A percentile compares a stretch with the other conserved stretches of the same genome.
These are phyloP conservation scores for Neofusicoccum cordaticola DNA, from an alignment of 2,329 filamentous ascomycete species.

Conservation along the genomic window DNA sequence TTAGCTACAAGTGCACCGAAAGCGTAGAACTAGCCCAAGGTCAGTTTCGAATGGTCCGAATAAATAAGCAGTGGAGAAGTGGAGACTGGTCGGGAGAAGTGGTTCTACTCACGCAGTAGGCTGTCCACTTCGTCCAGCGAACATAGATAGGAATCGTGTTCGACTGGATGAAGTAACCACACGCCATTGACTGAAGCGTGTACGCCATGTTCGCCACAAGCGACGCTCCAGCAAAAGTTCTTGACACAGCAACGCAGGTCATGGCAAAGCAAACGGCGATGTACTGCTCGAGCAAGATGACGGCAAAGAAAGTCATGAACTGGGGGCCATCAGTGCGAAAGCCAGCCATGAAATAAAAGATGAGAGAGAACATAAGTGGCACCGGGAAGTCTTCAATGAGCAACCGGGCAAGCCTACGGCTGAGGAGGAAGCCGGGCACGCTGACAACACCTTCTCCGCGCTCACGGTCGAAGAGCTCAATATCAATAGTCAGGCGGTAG, in stretches of 20 bases:
- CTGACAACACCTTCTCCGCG: slow-evolving; percentile 69
- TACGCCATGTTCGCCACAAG: slow-evolving; percentile 70
- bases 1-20: slow-evolving; percentile 71
- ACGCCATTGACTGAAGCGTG: slow-evolving; percentile 71
- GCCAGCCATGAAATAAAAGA: slow-evolving; percentile 77
- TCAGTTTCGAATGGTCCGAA: not conserved
- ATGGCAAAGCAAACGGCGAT: slow-evolving; percentile 70
- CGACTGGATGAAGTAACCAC: slow-evolving; percentile 73
- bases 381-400: slow-evolving; percentile 71
- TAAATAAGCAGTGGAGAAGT: no score
- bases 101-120: slow-evolving; percentile 50
- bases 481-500: slow-evolving; percentile 71
- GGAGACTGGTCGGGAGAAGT: no score
- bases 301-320: slow-evolving; percentile 70
- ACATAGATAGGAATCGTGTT: slow-evolving; percentile 73
- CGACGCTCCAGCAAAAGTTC: slow-evolving; percentile 68
- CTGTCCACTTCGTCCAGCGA: slow-evolving; percentile 71
- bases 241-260: slow-evolving; percentile 61
- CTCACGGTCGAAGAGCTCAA: slow-evolving; percentile 73
- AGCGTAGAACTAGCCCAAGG: slow-evolving; percentile 56
- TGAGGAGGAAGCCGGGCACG: slow-evolving; percentile 67
- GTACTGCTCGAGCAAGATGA: slow-evolving; percentile 69
- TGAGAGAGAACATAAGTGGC: slow-evolving; percentile 66
- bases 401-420: slow-evolving; percentile 65
- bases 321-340: slow-evolving; percentile 62